Evolutionary conservation across 768 basidiomycete species (phyloP).

Genomic region (Sarcomyxa edulis): DNA sequence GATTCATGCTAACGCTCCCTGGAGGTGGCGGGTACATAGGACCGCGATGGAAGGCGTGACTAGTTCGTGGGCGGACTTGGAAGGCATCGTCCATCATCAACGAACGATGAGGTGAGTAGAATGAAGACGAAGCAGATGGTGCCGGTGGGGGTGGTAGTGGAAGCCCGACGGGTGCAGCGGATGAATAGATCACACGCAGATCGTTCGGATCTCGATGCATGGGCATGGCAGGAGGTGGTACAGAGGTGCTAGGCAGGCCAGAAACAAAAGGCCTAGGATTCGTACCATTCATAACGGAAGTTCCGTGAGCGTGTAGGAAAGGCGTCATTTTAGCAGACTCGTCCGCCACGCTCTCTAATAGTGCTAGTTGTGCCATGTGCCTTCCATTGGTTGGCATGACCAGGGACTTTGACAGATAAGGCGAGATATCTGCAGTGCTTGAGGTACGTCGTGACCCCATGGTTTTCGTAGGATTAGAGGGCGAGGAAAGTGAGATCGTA

Average conservation of each 20-base stretch:
- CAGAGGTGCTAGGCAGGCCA: constrained; percentile 10
- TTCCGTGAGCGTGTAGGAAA: constrained; percentile 18
- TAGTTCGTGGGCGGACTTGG: constrained; percentile 43
- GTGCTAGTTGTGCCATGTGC: constrained; percentile 62
- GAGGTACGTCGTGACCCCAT: constrained; percentile 33
- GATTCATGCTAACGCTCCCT: constrained; percentile 45
- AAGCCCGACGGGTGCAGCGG: constrained; percentile 9
- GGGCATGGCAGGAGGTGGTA: constrained; percentile 23
- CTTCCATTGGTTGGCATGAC: constrained; percentile 57
- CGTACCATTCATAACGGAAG: constrained; percentile 1
- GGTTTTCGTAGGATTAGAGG: constrained; percentile 14
- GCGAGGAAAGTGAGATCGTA: constrained; percentile 10
- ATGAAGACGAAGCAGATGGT: constrained; percentile 10
- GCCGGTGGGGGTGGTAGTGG: constrained; percentile 6
- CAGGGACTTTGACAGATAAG: constrained; percentile 53
- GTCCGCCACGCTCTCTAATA: constrained; percentile 67
- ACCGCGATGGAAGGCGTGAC: constrained; percentile 34
- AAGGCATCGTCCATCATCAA: constrained; percentile 22
- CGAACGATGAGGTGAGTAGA: not conserved
- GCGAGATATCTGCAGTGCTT: constrained; percentile 61
- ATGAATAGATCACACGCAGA: constrained; percentile 29
- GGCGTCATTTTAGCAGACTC: constrained; percentile 66
- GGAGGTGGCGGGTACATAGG: constrained; percentile 24
- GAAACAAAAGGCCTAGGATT: constrained; percentile 2
- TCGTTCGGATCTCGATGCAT: constrained; percentile 13